Evolutionary conservation across 305 asterid genomes (phyloP).

Genomic region (Fraxinus greggii): DNA sequence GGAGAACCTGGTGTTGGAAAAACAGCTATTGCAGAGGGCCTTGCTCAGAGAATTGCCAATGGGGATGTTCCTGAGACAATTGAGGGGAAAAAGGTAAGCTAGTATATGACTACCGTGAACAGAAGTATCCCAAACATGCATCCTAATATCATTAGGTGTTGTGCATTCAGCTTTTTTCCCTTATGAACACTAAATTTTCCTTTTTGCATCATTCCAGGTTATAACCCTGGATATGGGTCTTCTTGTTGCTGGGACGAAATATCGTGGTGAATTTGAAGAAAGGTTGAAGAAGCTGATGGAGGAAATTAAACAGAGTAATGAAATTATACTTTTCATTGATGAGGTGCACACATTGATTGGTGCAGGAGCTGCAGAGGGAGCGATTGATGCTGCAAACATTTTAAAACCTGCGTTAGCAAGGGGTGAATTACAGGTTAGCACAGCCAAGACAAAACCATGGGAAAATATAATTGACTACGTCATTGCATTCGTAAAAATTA

Average conservation of each 20-base stretch:
- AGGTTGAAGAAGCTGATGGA: constrained; percentile 20
- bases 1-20: constrained; percentile 99
- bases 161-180: neutral
- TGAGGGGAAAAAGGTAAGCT: constrained; percentile 81
- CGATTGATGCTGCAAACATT: neutral
- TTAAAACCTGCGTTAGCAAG: neutral
- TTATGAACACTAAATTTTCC: neutral
- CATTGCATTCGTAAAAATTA: neutral
- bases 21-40: constrained; percentile 97
- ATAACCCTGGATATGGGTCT: constrained; percentile 10
- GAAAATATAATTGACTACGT: neutral
- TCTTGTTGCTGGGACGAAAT: neutral
- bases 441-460: neutral
- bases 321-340: constrained; percentile 1
- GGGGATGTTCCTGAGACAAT: constrained; percentile 96
- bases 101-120: neutral
- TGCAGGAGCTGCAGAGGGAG: constrained; percentile 9
- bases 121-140: neutral
- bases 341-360: constrained; percentile 8
- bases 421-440: neutral
- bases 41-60: constrained; percentile 92
- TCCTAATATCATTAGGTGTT: neutral
- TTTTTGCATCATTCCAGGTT: neutral
- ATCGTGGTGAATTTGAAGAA: constrained; percentile 18
- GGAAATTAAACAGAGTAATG: constrained; percentile 14